These are phyloP conservation scores for Mesembryanthemum crystallinum DNA, from an alignment of 148 eudicot genomes.

Conservation along the genomic window DNA sequence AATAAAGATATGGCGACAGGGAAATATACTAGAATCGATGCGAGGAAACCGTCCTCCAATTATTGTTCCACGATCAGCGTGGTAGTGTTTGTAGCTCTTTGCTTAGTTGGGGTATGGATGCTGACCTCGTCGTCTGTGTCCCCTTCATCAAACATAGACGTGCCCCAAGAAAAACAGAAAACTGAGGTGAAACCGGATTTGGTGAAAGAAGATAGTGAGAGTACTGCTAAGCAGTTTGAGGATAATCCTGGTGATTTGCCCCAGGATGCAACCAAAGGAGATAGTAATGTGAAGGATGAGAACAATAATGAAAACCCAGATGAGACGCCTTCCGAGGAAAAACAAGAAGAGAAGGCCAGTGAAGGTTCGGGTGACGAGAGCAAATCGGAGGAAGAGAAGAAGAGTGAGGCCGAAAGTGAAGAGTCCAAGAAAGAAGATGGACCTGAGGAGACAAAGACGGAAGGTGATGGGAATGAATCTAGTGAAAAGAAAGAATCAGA, in stretches of 20 bases:
- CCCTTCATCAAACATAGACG: constrained; percentile 50
- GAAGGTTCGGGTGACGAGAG: constrained; percentile 27
- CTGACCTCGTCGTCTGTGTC: constrained; percentile 53
- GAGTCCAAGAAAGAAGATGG: constrained; percentile 47
- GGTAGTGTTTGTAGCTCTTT: constrained; percentile 66
- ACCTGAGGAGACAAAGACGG: constrained; percentile 35
- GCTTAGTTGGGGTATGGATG: constrained; percentile 85
- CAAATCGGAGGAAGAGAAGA: constrained; percentile 28
- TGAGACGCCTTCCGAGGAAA: constrained; percentile 34
- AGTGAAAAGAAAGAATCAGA: constrained; percentile 39
- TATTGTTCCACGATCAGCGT: constrained; percentile 61
- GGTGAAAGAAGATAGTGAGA: constrained; percentile 33
- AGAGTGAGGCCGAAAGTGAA: constrained; percentile 18
- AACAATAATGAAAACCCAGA: constrained; percentile 24
- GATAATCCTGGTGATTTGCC: constrained; percentile 73
- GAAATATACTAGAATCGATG: constrained; percentile 66
- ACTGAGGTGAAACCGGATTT: constrained; percentile 44
- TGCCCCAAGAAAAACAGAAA: constrained; percentile 42
- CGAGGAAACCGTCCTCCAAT: constrained; percentile 53
- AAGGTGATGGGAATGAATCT: constrained; percentile 33
- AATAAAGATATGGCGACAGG: constrained; percentile 52
- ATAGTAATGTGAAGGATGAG: constrained; percentile 37
- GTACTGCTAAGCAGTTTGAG: constrained; percentile 54
- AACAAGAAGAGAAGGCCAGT: constrained; percentile 21
- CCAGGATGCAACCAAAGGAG: constrained; percentile 74